phyloP scores from a whole-genome alignment of 2,329 filamentous ascomycete genomes.

The Ambrosiella xylebori region DNA sequence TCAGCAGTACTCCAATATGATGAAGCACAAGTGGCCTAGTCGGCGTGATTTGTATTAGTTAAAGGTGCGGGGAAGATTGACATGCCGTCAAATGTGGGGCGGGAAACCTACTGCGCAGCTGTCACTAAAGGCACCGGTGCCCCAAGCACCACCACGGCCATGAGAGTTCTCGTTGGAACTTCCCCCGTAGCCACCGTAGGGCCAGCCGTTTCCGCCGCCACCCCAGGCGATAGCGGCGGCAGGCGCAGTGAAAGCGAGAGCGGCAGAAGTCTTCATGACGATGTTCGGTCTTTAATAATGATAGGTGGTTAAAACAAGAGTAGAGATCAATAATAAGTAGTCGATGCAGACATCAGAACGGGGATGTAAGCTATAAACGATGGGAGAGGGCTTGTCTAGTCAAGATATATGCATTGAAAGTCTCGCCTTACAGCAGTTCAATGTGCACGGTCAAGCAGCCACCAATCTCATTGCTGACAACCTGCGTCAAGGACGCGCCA shows the following conservation, averaged over 20 bases:
- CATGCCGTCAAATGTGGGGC: background rate
- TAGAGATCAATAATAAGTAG: no score
- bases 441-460: no score
- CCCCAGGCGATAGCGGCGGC: conserved; percentile 7
- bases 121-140: conserved; percentile 2
- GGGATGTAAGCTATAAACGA: no score
- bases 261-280: conserved; percentile 8
- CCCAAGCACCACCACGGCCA: background rate
- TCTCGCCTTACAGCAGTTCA: no score
- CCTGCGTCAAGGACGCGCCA: no score
- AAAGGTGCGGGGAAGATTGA: background rate
- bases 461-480: no score
- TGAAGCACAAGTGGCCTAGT: conserved; percentile 15
- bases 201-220: conserved; percentile 9
- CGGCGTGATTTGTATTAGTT: background rate
- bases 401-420: no score
- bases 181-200: conserved; percentile 8
- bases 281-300: background rate
- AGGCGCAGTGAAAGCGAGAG: conserved; percentile 9
- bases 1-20: conserved; percentile 17
- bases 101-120: conserved; percentile 13
- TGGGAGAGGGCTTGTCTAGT: no score
- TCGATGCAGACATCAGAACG: background rate
- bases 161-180: background rate
- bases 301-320: background rate